phyloP scores from a whole-genome alignment of 2,329 filamentous ascomycete species.

The Dactylellina leptospora region DNA sequence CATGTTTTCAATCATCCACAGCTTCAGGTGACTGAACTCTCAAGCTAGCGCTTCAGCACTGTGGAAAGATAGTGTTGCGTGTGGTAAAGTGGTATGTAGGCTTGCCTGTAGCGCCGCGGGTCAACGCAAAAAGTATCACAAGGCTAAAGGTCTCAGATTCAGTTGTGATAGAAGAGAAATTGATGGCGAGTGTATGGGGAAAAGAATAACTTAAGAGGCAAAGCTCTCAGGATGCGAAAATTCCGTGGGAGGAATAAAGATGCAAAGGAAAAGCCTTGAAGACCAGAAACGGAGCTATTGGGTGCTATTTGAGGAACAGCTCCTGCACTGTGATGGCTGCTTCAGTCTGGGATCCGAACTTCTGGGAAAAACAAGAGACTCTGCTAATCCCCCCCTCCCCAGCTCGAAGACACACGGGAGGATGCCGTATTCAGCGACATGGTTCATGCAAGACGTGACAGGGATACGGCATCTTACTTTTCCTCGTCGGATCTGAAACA shows the following conservation, averaged over 20 bases:
- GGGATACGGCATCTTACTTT: conserved; percentile 29
- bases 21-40: too few relatives aligned
- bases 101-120: not conserved
- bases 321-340: conserved; percentile 3
- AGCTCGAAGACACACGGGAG: conserved; percentile 41
- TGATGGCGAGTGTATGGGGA: conserved; percentile 7
- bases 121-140: conserved; percentile 52
- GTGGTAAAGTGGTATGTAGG: conserved; percentile 31
- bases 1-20: conserved; percentile 38
- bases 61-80: conserved; percentile 29
- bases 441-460: conserved; percentile 39
- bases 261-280: conserved; percentile 5
- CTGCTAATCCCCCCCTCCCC: not conserved
- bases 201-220: not conserved
- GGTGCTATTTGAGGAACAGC: conserved; percentile 43
- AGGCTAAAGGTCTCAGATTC: not conserved
- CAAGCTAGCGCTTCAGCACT: not conserved
- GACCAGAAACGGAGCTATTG: conserved; percentile 13
- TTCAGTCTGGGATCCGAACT: conserved; percentile 3
- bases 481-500: conserved; percentile 28
- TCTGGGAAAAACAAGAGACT: conserved; percentile 23
- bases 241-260: conserved; percentile 19
- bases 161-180: not conserved
- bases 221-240: conserved; percentile 1
- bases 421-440: conserved; percentile 41